Evolutionary conservation across 805 yeast genomes (phyloP), one percentile per base, ranked within the genome.

Genomic region (Yamadazyma paraphyllophila): DNA sequence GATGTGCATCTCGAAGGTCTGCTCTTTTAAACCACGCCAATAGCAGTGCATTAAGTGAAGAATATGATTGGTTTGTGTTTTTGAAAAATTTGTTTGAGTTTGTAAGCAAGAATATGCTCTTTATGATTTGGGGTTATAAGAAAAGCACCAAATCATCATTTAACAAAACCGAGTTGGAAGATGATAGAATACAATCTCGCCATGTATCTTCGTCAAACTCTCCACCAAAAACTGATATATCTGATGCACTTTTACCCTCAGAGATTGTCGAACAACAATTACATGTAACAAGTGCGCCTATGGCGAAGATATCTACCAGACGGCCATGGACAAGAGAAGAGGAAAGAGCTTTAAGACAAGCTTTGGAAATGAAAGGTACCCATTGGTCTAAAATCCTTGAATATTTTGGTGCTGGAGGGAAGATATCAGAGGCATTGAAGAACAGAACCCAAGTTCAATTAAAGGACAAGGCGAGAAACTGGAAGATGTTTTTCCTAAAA

Each of bases 401-500:
- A 57, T 67, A 86, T n/a, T 87, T 85, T 61, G 99, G 99, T 1
- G 87, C 96, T 3, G 98, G 98, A 7, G 99, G 99, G 3, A 77
- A 83, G 38, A 75, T 85, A 20, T 81, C 83, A 34, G 98, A 94
- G 61, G 80, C 83, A 1, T 73, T 94, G 54, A 92, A 89, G 64
- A 87, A 89, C 61, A 74, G 99, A 60, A 84, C 86, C 3, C 96
- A 90, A 58, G 88, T 92, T 13, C 99, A 94, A 61, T 74, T 94
- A 47, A 94, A 94, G 63, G 99, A 94, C 62, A 94, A 94, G 62
- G 98, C 98, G 0, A 77, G 99, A 53, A 94, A 94, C 61, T 86
- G 97, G 89, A 94, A 94, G 62, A 78, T 91, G 79, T 83, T 83
- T 53, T 89, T 85, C 61, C 68, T 90, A 47, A 87, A 89, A 58